A percentile compares a stretch with the other conserved stretches of the same genome.
These are phyloP conservation scores for Noccaea bulbosa DNA, from an alignment of 345 rosid genomes.

Conservation along the genomic window DNA sequence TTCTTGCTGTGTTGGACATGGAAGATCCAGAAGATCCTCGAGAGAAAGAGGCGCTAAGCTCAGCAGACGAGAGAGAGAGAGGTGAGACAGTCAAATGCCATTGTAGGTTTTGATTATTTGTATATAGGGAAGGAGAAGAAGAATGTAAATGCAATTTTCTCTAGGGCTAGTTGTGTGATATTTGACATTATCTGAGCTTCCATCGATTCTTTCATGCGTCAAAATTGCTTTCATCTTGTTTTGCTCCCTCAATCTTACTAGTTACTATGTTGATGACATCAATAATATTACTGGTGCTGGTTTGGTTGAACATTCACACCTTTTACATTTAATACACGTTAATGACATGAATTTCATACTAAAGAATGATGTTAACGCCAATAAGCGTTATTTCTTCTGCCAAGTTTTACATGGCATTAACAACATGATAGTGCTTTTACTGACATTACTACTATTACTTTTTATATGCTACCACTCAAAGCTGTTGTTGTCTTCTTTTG, in stretches of 20 bases:
- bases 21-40: constrained; percentile 62
- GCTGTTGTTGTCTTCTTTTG: constrained; percentile 9
- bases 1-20: constrained; percentile 79
- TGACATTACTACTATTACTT: background rate
- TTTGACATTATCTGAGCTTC: constrained; percentile 34
- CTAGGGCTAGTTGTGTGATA: constrained; percentile 40
- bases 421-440: background rate
- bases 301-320: constrained; percentile 8
- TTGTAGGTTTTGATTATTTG: constrained; percentile 32
- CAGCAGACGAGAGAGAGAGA: constrained; percentile 14
- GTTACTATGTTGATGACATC: constrained; percentile 5
- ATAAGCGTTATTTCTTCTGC: background rate
- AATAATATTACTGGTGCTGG: background rate
- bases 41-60: constrained; percentile 71
- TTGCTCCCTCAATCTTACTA: constrained; percentile 10
- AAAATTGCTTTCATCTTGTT: constrained; percentile 34
- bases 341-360: background rate
- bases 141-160: constrained; percentile 48
- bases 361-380: background rate
- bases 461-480: background rate
- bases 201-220: constrained; percentile 41
- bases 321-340: background rate
- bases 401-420: background rate
- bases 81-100: constrained; percentile 45
- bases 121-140: constrained; percentile 41